Percentiles rank a stretch among this genome's conserved stretches.
Evolutionary conservation across 257 asterid species (phyloP).

Genomic region (Fraxinus anomala): DNA sequence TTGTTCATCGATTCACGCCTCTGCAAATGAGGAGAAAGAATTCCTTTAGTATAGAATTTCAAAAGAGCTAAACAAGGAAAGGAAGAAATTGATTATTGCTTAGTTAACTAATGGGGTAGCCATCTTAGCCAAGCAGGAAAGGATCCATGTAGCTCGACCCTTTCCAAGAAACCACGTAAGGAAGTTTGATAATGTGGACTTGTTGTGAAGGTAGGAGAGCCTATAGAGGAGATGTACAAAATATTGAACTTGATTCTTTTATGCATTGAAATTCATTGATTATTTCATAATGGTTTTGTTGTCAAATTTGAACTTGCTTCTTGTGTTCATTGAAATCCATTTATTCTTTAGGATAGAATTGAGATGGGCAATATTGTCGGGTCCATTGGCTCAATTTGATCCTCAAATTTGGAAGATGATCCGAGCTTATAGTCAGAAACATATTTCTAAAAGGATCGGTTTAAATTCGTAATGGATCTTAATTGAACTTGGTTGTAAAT

Average conservation of each 20-base stretch:
- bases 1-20: conserved; percentile 41
- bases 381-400: too few species aligned
- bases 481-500: too few species aligned
- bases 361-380: too few species aligned
- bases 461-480: too few species aligned
- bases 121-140: not conserved
- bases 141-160: not conserved
- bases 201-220: conserved; percentile 15
- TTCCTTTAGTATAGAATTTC: conserved; percentile 7
- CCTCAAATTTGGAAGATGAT: too few species aligned
- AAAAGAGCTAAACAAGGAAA: conserved; percentile 35
- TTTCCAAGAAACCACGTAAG: conserved; percentile 20
- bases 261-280: conserved; percentile 25
- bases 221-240: conserved; percentile 28
- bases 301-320: not conserved
- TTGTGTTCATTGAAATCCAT: conserved; percentile 1
- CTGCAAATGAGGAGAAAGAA: conserved; percentile 39
- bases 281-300: not conserved
- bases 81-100: conserved; percentile 39
- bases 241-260: conserved; percentile 32
- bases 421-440: too few species aligned
- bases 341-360: not conserved
- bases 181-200: conserved; percentile 22
- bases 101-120: conserved; percentile 21
- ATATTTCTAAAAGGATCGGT: too few species aligned